Evolutionary conservation across 148 eudicot genomes (phyloP).

Genomic region (Selenicereus undatus): DNA sequence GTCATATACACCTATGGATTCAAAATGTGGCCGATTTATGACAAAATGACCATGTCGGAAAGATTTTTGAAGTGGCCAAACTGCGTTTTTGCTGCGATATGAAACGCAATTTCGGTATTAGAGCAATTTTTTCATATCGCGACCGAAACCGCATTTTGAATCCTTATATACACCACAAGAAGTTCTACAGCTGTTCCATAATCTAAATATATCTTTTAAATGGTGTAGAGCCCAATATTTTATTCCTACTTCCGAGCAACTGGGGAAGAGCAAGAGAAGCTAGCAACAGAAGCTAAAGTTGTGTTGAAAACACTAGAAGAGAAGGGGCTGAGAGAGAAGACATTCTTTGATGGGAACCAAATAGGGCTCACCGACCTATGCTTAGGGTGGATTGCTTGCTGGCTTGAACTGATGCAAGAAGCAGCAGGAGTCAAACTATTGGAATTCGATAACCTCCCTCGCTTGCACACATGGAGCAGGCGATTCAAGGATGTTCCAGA

Average conservation of each 20-base stretch:
- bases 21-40: no score
- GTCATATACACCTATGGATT: no score
- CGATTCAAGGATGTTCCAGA: slow-evolving; percentile 22
- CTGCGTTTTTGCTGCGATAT: no score
- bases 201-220: neutral
- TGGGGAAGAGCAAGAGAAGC: slow-evolving; percentile 29
- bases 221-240: slow-evolving; percentile 25
- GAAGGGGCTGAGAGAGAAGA: slow-evolving; percentile 20
- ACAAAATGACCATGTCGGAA: no score
- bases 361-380: slow-evolving; percentile 24
- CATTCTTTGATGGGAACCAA: slow-evolving; percentile 22
- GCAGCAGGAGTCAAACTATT: slow-evolving; percentile 26
- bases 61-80: no score
- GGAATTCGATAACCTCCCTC: slow-evolving; percentile 17
- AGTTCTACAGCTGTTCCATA: neutral
- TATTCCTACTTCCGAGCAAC: slow-evolving; percentile 26
- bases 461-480: slow-evolving; percentile 27
- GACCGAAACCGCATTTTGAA: neutral
- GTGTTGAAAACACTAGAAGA: slow-evolving; percentile 23
- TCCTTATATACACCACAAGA: neutral
- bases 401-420: slow-evolving; percentile 30
- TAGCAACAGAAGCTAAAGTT: slow-evolving; percentile 26
- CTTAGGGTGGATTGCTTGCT: slow-evolving; percentile 29
- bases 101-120: no score
- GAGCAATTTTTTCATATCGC: neutral